Evolutionary conservation across 176 grass and related monocot species (phyloP).

Genomic region (Musa beccarii): DNA sequence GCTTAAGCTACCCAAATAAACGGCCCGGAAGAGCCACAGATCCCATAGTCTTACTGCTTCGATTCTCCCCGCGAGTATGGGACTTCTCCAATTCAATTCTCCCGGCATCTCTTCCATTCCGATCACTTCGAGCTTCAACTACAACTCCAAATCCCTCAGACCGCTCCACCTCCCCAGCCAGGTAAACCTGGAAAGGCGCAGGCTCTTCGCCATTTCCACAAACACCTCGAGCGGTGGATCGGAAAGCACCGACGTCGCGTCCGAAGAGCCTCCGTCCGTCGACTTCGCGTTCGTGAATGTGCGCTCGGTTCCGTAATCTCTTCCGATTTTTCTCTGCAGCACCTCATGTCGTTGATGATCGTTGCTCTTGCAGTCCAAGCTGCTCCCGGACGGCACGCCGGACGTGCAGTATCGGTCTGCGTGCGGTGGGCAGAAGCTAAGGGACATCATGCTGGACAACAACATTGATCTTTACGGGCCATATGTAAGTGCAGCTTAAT

Average conservation of each 20-base stretch:
- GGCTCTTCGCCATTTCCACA: not conserved
- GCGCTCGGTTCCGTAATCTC: constrained; percentile 19
- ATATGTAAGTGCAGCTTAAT: constrained; percentile 36
- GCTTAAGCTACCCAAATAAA: not conserved
- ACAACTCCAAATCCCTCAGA: not conserved
- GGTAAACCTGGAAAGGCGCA: not conserved
- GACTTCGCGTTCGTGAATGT: constrained; percentile 90
- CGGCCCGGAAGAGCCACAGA: not conserved
- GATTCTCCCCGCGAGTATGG: not conserved
- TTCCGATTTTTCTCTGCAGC: not conserved
- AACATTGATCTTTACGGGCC: constrained; percentile 91
- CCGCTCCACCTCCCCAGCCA: not conserved
- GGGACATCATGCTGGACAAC: constrained; percentile 75
- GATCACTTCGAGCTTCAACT: not conserved
- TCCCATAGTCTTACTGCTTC: not conserved
- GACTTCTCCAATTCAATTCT: not conserved
- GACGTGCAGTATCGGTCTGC: constrained; percentile 81
- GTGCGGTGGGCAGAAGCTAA: constrained; percentile 73
- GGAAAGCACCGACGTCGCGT: constrained; percentile 3
- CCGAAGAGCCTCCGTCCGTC: constrained; percentile 32
- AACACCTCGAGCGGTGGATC: not conserved
- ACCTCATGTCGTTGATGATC: not conserved
- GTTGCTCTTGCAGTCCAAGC: constrained; percentile 34
- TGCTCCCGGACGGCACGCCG: constrained; percentile 81
- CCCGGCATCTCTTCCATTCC: not conserved